These are phyloP conservation scores for Xylaria multiplex DNA, from an alignment of 2,329 filamentous ascomycete genomes.

Conservation along the genomic window DNA sequence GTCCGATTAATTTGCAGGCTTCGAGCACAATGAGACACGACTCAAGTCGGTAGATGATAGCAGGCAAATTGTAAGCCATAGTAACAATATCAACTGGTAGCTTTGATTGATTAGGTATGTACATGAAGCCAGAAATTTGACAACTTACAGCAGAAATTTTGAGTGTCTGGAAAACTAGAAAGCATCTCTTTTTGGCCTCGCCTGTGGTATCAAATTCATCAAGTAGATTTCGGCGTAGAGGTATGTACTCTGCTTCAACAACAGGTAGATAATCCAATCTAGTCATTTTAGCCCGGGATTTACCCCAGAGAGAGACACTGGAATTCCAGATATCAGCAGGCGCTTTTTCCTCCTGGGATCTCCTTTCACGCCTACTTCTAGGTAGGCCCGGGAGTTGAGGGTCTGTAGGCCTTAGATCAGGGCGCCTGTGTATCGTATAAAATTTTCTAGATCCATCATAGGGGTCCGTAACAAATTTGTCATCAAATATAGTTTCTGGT, in stretches of 20 bases:
- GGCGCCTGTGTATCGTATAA: slow-evolving; percentile 62
- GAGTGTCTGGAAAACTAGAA: slow-evolving; percentile 80
- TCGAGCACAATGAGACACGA: slow-evolving; percentile 83
- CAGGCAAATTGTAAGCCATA: slow-evolving; percentile 80
- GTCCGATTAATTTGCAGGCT: slow-evolving; percentile 70
- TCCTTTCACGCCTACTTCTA: slow-evolving; percentile 53
- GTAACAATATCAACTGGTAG: slow-evolving; percentile 75
- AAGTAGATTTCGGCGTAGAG: slow-evolving; percentile 84
- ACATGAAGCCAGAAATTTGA: not conserved
- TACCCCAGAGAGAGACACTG: slow-evolving; percentile 78
- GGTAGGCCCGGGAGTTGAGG: slow-evolving; percentile 68
- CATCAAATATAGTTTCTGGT: slow-evolving; percentile 60
- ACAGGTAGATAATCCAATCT: slow-evolving; percentile 83
- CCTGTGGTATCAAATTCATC: slow-evolving; percentile 70
- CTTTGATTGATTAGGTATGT: slow-evolving; percentile 53
- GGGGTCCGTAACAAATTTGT: slow-evolving; percentile 67
- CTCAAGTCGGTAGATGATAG: slow-evolving; percentile 86
- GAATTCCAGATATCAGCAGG: slow-evolving; percentile 80
- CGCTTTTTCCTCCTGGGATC: slow-evolving; percentile 50
- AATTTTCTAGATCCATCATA: slow-evolving; percentile 73
- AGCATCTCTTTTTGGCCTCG: slow-evolving; percentile 63
- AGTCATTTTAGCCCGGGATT: slow-evolving; percentile 60
- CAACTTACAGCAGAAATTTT: slow-evolving; percentile 76
- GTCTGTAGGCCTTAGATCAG: slow-evolving; percentile 70
- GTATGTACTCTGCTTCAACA: slow-evolving; percentile 76